Percentiles rank a stretch among this genome's conserved stretches.
Conservation (phyloP, 2,329 filamentous ascomycete genomes). For the Claviceps africana region DNA sequence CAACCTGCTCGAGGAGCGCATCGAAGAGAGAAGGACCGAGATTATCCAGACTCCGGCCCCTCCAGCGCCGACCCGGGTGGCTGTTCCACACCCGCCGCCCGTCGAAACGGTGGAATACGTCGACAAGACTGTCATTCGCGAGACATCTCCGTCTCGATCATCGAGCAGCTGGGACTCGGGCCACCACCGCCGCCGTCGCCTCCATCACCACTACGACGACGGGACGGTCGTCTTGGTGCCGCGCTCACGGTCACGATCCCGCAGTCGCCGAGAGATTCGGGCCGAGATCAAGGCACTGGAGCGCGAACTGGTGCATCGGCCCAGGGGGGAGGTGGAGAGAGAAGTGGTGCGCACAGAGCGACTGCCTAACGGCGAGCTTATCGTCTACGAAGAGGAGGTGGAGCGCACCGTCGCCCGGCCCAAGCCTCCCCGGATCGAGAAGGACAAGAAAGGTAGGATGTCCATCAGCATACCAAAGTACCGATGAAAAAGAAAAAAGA, state of each 20-base stretch:
- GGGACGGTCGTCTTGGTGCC: conserved; percentile 25
- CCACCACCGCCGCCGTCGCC: conserved; percentile 16
- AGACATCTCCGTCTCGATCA: conserved; percentile 33
- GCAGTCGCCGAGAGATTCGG: conserved; percentile 49
- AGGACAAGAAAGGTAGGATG: conserved; percentile 94
- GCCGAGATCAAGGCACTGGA: conserved; percentile 61
- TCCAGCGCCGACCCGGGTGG: conserved; percentile 10
- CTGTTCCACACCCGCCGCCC: conserved; percentile 8
- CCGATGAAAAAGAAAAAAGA: conserved; percentile 38
- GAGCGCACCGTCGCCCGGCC: conserved; percentile 40
- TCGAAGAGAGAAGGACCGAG: conserved; percentile 18
- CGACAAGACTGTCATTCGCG: conserved; percentile 34
- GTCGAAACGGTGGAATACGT: conserved; percentile 24
- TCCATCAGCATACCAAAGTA: conserved; percentile 66
- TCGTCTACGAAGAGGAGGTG: conserved; percentile 48
- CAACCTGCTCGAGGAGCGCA: conserved; percentile 33
- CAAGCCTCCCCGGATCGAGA: conserved; percentile 57
- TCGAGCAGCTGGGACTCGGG: conserved; percentile 20
- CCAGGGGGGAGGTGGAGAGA: conserved; percentile 26
- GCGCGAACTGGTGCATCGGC: conserved; percentile 26
- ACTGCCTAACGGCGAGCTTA: conserved; percentile 44
- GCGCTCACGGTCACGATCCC: conserved; percentile 27
- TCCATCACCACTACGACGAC: conserved; percentile 14
- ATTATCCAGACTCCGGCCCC: conserved; percentile 5
- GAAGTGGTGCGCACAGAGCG: conserved; percentile 44